A percentile compares a stretch with the other conserved stretches of the same genome.
phyloP scores from a whole-genome alignment of 2,329 filamentous ascomycete species.

The Hysterium pulicare region DNA sequence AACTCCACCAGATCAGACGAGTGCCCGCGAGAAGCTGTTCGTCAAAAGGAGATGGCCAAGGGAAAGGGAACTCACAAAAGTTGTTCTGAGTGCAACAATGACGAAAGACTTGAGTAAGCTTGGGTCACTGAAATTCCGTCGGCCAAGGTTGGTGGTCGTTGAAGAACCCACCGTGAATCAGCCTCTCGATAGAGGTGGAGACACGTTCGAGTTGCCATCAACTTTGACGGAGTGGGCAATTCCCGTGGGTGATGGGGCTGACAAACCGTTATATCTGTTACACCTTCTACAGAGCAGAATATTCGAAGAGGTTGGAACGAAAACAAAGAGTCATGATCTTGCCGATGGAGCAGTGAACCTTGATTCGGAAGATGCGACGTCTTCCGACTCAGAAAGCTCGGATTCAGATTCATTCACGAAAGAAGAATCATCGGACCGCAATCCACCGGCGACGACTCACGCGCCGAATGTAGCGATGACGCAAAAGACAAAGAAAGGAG shows the following conservation, averaged over 20 bases:
- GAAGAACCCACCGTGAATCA: conserved; percentile 43
- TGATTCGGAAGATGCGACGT: not conserved
- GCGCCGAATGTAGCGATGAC: not conserved
- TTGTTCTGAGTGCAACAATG: conserved; percentile 89
- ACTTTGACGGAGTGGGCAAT: conserved; percentile 47
- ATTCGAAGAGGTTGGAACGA: conserved; percentile 14
- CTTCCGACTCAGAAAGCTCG: conserved; percentile 23
- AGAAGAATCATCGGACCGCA: conserved; percentile 12
- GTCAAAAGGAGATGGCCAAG: conserved; percentile 41
- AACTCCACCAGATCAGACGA: conserved; percentile 42
- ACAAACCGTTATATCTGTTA: conserved; percentile 76
- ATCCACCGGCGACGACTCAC: conserved; percentile 7
- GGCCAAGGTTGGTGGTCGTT: conserved; percentile 74
- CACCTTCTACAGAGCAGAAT: conserved; percentile 61
- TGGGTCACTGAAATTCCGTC: conserved; percentile 65
- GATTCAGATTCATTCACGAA: conserved; percentile 20
- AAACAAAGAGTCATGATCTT: conserved; percentile 4
- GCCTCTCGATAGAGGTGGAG: conserved; percentile 24
- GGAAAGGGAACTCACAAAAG: conserved; percentile 62
- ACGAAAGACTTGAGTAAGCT: conserved; percentile 81
- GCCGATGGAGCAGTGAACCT: conserved; percentile 11
- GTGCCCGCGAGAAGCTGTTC: conserved; percentile 52
- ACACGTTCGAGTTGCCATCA: conserved; percentile 55
- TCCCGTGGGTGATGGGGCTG: conserved; percentile 49
- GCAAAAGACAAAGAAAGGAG: not conserved